A percentile compares a stretch with the other conserved stretches of the same genome.
Evolutionary conservation across 2,329 filamentous ascomycete genomes (phyloP).

Genomic region (Cladophialophora chaetospira): DNA sequence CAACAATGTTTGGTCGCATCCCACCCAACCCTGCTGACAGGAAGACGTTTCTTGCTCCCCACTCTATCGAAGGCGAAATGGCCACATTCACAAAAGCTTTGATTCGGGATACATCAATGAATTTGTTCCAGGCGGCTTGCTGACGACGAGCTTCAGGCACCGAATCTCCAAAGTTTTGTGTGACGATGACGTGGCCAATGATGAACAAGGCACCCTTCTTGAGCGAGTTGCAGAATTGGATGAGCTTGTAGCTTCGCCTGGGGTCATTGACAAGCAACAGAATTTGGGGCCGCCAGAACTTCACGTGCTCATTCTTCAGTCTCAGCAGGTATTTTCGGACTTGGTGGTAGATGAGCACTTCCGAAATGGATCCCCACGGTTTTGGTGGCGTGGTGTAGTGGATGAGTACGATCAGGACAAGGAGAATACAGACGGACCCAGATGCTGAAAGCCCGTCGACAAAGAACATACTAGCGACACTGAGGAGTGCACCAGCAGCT

Average conservation of each 20-base stretch:
- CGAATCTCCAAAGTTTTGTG: constrained; percentile 74
- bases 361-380: constrained; percentile 78
- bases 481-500: constrained; percentile 71
- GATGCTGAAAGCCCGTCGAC: constrained; percentile 80
- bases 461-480: constrained; percentile 84
- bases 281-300: constrained; percentile 90
- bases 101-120: constrained; percentile 81
- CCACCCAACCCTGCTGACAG: constrained; percentile 79
- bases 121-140: constrained; percentile 80
- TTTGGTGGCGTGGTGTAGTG: constrained; percentile 85
- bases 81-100: constrained; percentile 88
- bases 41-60: constrained; percentile 82
- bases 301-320: constrained; percentile 85
- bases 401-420: constrained; percentile 79
- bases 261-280: constrained; percentile 81
- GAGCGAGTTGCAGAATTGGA: constrained; percentile 87
- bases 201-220: constrained; percentile 88
- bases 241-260: constrained; percentile 76
- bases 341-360: constrained; percentile 85
- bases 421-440: constrained; percentile 70
- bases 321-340: constrained; percentile 83
- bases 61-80: constrained; percentile 78
- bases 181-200: constrained; percentile 84
- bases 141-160: constrained; percentile 80
- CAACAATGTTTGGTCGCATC: constrained; percentile 85